Evolutionary conservation across 371 early-diverging fungal genomes (phyloP), one percentile per base, ranked within the genome.

Genomic region (Mortierella sp.): DNA sequence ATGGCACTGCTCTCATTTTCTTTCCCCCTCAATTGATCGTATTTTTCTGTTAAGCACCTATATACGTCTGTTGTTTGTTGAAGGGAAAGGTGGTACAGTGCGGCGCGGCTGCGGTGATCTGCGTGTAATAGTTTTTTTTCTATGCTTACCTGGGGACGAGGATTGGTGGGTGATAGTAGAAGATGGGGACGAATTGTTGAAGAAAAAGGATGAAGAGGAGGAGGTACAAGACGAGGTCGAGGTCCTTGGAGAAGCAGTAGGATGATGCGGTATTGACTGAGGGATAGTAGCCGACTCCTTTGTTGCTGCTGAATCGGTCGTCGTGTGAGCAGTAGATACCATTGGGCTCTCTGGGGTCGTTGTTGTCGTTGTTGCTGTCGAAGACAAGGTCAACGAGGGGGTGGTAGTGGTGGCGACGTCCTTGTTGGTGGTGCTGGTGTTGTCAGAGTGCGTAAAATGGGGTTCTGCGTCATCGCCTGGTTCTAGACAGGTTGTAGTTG

Each of bases 401-500:
- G 42, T 48, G 31, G 31, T 55, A 24, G 55, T 55, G n/a, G 24
- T n/a, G 55, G 55, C n/a, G 55, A 42, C 21, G 42, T 31, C 26
- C 38, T 38, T 44, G 48, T 26, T 50, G 50, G 57, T 47, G 21
- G 31, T 1, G 21, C 50, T 72, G 45, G 65, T 76, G 72, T 48
- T 26, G 24, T 34, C 28, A 26, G 73, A 48, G n/a, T 34, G 55
- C 28, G 77, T 68, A 45, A 60, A 38, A 34, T 58, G 73, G 3
- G 34, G 58, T 24, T 74, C 63, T 34, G 78, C 26, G 21, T 80
- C 81, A 28, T 76, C 73, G 21, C 63, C 50, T 47, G 81, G 72
- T 14, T 73, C 81, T 65, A 77, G 57, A 45, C 81, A 78, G 48
- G 76, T 48, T n/a, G 76, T 75, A 10, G 79, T 75, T 4, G 79